Evolutionary conservation across 306 rosid species (phyloP).

Genomic region (Ziziphus jujuba): DNA sequence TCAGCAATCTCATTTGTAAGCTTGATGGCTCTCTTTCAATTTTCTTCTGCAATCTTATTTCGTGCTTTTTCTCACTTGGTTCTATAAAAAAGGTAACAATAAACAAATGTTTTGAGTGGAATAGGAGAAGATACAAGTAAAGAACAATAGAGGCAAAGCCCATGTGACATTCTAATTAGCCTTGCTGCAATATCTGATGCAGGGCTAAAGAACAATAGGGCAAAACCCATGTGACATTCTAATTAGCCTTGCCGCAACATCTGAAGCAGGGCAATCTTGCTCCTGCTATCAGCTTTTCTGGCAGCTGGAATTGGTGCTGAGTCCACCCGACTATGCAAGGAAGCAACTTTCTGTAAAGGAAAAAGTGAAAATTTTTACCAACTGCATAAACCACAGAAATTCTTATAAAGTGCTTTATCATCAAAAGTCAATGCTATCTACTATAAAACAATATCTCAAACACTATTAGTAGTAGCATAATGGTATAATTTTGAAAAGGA

Average conservation of each 20-base stretch:
- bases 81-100: conserved; percentile 42
- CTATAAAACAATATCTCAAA: no score
- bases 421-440: neutral
- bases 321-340: conserved; percentile 73
- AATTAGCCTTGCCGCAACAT: conserved; percentile 31
- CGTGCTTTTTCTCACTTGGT: conserved; percentile 78
- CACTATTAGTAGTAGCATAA: neutral
- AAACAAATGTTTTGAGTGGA: conserved; percentile 10
- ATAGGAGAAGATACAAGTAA: neutral
- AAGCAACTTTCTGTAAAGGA: conserved; percentile 65
- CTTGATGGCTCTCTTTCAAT: conserved; percentile 69
- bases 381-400: conserved; percentile 9
- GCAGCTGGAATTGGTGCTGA: conserved; percentile 82
- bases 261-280: conserved; percentile 70
- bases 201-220: conserved; percentile 1
- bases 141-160: neutral
- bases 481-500: neutral
- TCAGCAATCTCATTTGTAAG: conserved; percentile 70
- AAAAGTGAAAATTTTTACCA: conserved; percentile 5
- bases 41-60: conserved; percentile 83
- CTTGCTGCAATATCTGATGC: conserved; percentile 53
- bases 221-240: neutral
- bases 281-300: conserved; percentile 76
- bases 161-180: neutral
- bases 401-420: neutral